Conservation (phyloP, 805 yeast genomes). For the Kazachstania psychrophila region DNA sequence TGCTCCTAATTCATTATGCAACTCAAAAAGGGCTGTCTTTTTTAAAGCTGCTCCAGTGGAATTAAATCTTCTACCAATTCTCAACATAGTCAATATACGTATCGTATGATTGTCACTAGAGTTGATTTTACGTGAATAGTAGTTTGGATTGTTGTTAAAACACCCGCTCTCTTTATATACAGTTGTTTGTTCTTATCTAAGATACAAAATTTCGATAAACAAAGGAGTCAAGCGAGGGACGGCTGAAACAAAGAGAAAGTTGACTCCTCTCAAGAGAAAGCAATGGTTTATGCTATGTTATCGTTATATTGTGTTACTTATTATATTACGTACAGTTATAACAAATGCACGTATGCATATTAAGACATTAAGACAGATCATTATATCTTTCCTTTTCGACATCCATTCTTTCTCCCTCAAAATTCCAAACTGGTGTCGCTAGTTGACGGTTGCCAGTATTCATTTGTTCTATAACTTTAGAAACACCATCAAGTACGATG, state of each 20-base stretch:
- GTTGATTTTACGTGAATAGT: too few species aligned
- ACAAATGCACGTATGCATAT: not conserved
- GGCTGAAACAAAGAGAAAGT: too few species aligned
- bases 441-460: slow-evolving; percentile 4
- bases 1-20: slow-evolving; percentile 72
- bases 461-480: slow-evolving; percentile 20
- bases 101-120: too few species aligned
- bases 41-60: slow-evolving; percentile 31
- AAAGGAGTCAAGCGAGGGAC: too few species aligned
- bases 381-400: slow-evolving; percentile 26
- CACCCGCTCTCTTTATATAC: too few species aligned
- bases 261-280: too few species aligned
- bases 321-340: too few species aligned
- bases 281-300: too few species aligned
- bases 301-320: too few species aligned
- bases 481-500: slow-evolving; percentile 27
- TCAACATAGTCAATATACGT: slow-evolving; percentile 1
- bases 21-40: slow-evolving; percentile 72
- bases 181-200: too few species aligned
- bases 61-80: slow-evolving; percentile 21
- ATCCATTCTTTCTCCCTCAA: slow-evolving; percentile 25
- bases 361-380: slow-evolving; percentile 17
- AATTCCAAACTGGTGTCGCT: slow-evolving; percentile 19
- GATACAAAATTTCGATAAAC: too few species aligned
- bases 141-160: too few species aligned